A percentile compares a stretch with the other conserved stretches of the same genome.
phyloP scores from a whole-genome alignment of 352 stramenopile species.

The Pythium brassicae region DNA sequence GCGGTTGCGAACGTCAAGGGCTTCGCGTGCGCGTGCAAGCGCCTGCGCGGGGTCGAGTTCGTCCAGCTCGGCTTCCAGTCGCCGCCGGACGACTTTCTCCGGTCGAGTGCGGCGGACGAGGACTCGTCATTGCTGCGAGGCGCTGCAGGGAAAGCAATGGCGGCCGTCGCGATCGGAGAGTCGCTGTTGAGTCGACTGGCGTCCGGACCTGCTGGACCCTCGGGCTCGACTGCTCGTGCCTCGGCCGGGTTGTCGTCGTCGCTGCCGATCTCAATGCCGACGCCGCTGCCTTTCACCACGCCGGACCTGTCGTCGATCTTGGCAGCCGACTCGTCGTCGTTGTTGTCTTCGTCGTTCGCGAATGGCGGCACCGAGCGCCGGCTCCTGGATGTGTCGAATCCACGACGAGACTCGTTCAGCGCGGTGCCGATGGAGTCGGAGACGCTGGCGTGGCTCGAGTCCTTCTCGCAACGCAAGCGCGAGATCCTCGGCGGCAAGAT shows the following conservation, averaged over 20 bases:
- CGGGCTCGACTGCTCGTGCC: background rate
- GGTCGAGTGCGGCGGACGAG: constrained; percentile 5
- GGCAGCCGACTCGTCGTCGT: background rate
- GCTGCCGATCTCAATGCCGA: background rate
- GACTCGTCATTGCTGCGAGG: background rate
- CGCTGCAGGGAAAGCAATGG: constrained; percentile 19
- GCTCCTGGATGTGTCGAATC: background rate
- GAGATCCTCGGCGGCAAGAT: constrained; percentile 46
- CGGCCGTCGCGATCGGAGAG: constrained; percentile 22
- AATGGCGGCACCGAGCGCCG: background rate
- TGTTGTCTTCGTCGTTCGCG: background rate
- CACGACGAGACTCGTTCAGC: constrained; percentile 15
- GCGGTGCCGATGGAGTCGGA: constrained; percentile 23
- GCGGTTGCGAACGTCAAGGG: constrained; percentile 56
- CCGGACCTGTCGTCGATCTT: constrained; percentile 9
- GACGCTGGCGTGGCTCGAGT: constrained; percentile 56
- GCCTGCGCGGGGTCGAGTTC: constrained; percentile 39
- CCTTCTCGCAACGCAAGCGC: constrained; percentile 59
- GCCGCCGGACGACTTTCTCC: constrained; percentile 15
- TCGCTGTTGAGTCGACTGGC: constrained; percentile 32
- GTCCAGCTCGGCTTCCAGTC: constrained; percentile 47
- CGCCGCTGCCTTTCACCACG: constrained; percentile 1
- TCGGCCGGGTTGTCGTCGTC: background rate
- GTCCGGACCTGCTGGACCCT: constrained; percentile 7
- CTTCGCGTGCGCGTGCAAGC: constrained; percentile 51